Percentiles rank a stretch among this genome's conserved stretches.
Evolutionary conservation across 805 yeast species (phyloP).

Genomic region (Wickerhamomyces silvicola): DNA sequence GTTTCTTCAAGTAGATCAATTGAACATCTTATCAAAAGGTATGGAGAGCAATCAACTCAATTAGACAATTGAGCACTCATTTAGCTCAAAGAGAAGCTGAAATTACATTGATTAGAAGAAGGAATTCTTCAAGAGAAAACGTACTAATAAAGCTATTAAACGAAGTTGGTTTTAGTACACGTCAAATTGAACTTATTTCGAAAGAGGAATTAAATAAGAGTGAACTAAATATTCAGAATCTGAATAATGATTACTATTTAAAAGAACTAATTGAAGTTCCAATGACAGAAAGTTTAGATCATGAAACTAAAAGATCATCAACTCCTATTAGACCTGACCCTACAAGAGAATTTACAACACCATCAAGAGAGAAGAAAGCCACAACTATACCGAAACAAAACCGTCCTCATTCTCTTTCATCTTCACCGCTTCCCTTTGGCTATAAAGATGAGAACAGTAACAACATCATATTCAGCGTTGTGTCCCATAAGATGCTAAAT

Average conservation of each 20-base stretch:
- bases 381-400: constrained; percentile 7
- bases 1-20: constrained; percentile 26
- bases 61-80: constrained; percentile 42
- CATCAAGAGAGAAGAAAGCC: constrained; percentile 1
- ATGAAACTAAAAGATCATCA: neutral
- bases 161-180: constrained; percentile 30
- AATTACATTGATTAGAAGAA: constrained; percentile 30
- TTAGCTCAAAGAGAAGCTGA: constrained; percentile 42
- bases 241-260: constrained; percentile 19
- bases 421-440: constrained; percentile 5
- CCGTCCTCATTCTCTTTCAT: constrained; percentile 18
- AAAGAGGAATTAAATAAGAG: constrained; percentile 12
- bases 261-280: constrained; percentile 27
- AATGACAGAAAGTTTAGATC: constrained; percentile 18
- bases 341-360: too few relatives aligned
- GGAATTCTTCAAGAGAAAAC: constrained; percentile 29
- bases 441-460: neutral
- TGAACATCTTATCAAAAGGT: constrained; percentile 24
- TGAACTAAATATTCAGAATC: constrained; percentile 5
- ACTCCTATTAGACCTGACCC: constrained; percentile 2
- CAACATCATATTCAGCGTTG: constrained; percentile 7
- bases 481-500: constrained; percentile 14
- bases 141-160: constrained; percentile 26
- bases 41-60: constrained; percentile 30
- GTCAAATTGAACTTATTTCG: constrained; percentile 30